Evolutionary conservation across 1,284 basidiomycete species (phyloP).

Genomic region (Marasmius sp.): DNA sequence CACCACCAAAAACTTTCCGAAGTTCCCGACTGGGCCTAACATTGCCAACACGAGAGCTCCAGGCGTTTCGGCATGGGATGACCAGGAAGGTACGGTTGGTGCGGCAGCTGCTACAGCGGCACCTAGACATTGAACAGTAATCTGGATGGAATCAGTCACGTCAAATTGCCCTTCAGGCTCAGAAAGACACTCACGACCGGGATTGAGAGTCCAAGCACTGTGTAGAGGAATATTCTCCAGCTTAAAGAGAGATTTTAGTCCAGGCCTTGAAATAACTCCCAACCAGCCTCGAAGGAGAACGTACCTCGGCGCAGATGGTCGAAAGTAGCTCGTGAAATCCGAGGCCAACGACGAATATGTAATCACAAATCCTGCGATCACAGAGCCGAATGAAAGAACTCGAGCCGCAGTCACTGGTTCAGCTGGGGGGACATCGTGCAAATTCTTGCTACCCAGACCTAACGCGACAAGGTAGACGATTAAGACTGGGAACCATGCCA

Average conservation of each 20-base stretch:
- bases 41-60: conserved; percentile 79
- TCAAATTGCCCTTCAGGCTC: neutral
- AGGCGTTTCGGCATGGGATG: conserved; percentile 48
- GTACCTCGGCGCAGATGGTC: conserved; percentile 55
- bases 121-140: conserved; percentile 71
- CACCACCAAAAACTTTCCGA: conserved; percentile 87
- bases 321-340: conserved; percentile 74
- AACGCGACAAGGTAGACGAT: conserved; percentile 76
- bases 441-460: conserved; percentile 71
- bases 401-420: conserved; percentile 51
- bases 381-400: conserved; percentile 66
- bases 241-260: conserved; percentile 30
- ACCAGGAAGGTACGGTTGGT: conserved; percentile 69
- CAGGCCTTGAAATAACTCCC: neutral
- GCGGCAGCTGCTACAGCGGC: conserved; percentile 67
- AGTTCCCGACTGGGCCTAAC: conserved; percentile 67
- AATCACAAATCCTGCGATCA: conserved; percentile 73
- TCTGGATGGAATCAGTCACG: conserved; percentile 26
- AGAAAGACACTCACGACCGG: conserved; percentile 51
- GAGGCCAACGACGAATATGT: conserved; percentile 66
- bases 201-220: conserved; percentile 73
- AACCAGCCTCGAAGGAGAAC: conserved; percentile 6
- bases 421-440: conserved; percentile 41
- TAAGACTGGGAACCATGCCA: conserved; percentile 79
- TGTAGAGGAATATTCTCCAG: conserved; percentile 69